A percentile compares a stretch with the other conserved stretches of the same genome.
Evolutionary conservation across 345 rosid genomes (phyloP).

Genomic region (Brassica nigra): DNA sequence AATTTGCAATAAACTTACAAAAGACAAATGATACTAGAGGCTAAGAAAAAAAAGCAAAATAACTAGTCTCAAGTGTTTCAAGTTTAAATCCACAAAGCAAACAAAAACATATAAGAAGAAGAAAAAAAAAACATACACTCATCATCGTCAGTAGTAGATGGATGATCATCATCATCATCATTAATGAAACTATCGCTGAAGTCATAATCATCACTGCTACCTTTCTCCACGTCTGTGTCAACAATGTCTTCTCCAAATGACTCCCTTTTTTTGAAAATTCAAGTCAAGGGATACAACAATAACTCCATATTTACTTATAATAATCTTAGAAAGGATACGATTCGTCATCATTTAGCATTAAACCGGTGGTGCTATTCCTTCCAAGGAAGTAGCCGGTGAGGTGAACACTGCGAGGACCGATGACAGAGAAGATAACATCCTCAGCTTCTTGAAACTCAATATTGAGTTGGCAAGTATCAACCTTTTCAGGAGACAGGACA

Average conservation of each 20-base stretch:
- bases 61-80: background rate
- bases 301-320: background rate
- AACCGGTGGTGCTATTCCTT: constrained; percentile 17
- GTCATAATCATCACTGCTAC: constrained; percentile 54
- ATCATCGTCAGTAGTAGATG: constrained; percentile 36
- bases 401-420: constrained; percentile 71
- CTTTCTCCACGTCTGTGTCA: constrained; percentile 58
- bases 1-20: background rate
- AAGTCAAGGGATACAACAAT: constrained; percentile 19
- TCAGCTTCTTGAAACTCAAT: constrained; percentile 75
- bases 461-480: constrained; percentile 60
- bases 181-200: constrained; percentile 74
- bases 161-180: constrained; percentile 54
- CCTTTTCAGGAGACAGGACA: constrained; percentile 52
- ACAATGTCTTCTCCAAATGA: constrained; percentile 69
- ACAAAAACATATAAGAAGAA: background rate
- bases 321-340: constrained; percentile 57
- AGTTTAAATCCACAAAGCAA: background rate
- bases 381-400: constrained; percentile 65
- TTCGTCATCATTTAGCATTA: constrained; percentile 40
- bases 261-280: constrained; percentile 41
- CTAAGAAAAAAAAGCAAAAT: background rate
- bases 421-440: constrained; percentile 69
- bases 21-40: constrained; percentile 2
- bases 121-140: constrained; percentile 42